phyloP scores from a whole-genome alignment of 23 red algal species.

The Gracilariopsis chorda region DNA sequence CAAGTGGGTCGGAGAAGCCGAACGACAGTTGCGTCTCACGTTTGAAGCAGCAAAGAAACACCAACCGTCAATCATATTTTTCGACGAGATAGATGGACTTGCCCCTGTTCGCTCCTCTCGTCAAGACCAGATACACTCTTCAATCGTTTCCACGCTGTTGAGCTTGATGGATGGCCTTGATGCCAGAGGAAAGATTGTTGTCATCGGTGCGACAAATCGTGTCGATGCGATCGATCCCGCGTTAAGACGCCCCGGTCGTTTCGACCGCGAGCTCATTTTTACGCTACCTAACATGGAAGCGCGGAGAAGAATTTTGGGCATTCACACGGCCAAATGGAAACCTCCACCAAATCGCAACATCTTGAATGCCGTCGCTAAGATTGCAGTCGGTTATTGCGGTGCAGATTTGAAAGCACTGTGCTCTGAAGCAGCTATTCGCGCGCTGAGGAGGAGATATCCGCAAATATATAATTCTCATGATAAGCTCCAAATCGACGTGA shows the following conservation, averaged over 20 bases:
- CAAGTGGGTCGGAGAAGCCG: constrained; percentile 99
- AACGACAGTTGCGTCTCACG: constrained; percentile 82
- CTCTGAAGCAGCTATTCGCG: constrained; percentile 77
- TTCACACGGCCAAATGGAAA: constrained; percentile 86
- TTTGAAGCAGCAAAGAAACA: constrained; percentile 89
- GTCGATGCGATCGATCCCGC: constrained; percentile 97
- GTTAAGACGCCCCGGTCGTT: constrained; percentile 86
- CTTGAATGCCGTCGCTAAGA: constrained; percentile 61
- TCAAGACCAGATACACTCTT: constrained; percentile 92
- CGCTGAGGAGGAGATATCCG: constrained; percentile 84
- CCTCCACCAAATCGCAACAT: constrained; percentile 36
- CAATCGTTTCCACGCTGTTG: constrained; percentile 90
- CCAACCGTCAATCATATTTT: constrained; percentile 96
- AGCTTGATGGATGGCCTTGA: constrained; percentile 95
- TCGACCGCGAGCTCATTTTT: constrained; percentile 95
- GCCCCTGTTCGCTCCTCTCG: constrained; percentile 82
- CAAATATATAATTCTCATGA: constrained; percentile 82
- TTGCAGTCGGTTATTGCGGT: constrained; percentile 86
- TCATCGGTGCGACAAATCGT: constrained; percentile 97
- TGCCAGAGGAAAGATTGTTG: constrained; percentile 81
- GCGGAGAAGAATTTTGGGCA: constrained; percentile 80
- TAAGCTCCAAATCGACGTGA: constrained; percentile 78
- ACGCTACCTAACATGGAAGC: constrained; percentile 78
- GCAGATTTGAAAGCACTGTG: constrained; percentile 87
- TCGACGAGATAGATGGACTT: constrained; percentile 98